Evolutionary conservation across 148 eudicot genomes (phyloP).

Genomic region (Polygonum maritimum): DNA sequence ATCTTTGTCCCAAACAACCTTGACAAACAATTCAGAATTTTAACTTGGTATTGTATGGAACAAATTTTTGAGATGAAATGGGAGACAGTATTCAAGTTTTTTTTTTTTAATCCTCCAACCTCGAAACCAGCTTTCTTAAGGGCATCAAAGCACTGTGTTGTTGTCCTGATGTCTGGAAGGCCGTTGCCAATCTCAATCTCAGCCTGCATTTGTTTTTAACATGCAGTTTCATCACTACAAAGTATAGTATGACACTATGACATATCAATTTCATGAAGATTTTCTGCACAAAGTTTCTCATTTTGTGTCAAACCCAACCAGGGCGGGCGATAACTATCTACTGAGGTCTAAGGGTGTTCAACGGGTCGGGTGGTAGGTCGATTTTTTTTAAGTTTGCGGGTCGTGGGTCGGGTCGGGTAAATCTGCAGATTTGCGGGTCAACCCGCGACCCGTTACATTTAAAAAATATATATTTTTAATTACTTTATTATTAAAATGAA

Average conservation of each 20-base stretch:
- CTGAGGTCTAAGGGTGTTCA: too few relatives aligned
- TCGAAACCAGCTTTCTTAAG: constrained; percentile 85
- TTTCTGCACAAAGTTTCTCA: neutral
- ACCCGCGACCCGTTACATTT: too few relatives aligned
- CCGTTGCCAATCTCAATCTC: constrained; percentile 90
- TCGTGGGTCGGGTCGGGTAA: too few relatives aligned
- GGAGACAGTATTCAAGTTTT: neutral
- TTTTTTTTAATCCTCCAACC: constrained; percentile 30
- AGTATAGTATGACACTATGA: neutral
- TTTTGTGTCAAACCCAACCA: neutral
- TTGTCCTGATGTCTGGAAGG: constrained; percentile 77
- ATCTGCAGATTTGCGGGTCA: too few relatives aligned
- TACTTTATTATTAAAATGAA: too few relatives aligned
- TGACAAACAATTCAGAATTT: neutral
- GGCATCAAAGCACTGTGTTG: constrained; percentile 72
- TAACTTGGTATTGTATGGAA: neutral
- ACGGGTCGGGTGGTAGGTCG: too few relatives aligned
- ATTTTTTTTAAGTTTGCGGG: too few relatives aligned
- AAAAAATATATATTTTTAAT: too few relatives aligned
- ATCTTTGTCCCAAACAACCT: constrained; percentile 87
- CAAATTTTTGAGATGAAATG: neutral
- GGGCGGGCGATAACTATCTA: constrained; percentile 12
- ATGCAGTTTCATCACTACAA: neutral
- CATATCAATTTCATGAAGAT: neutral
- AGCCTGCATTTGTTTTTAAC: constrained; percentile 31